A percentile compares a stretch with the other conserved stretches of the same genome.
Evolutionary conservation across 2,329 filamentous ascomycete genomes (phyloP).

Genomic region (Nemania sp.): DNA sequence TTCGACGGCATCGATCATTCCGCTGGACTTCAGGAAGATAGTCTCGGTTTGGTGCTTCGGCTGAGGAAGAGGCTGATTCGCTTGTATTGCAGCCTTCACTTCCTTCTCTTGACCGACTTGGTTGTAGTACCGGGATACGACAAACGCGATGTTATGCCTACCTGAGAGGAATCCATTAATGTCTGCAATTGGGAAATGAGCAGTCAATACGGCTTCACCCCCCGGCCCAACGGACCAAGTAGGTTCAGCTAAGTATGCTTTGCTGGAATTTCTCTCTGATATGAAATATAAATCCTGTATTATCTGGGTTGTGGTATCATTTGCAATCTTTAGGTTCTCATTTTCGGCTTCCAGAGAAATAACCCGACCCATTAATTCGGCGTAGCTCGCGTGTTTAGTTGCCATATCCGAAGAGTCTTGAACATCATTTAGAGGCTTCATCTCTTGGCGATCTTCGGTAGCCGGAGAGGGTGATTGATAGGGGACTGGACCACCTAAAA

Average conservation of each 20-base stretch:
- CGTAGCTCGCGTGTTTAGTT: not conserved
- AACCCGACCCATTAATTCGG: not conserved
- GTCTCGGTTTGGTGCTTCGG: not conserved
- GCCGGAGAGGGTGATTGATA: not conserved
- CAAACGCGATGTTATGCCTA: conserved; percentile 22
- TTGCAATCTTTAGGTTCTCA: not conserved
- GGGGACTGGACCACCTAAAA: not conserved
- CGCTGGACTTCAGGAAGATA: conserved; percentile 10
- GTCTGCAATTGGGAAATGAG: conserved; percentile 24
- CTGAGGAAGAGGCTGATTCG: not conserved
- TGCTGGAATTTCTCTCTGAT: not conserved
- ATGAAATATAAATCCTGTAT: not conserved
- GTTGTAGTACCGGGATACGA: not conserved
- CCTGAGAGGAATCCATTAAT: conserved; percentile 3
- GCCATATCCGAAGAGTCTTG: not conserved
- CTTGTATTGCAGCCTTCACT: not conserved
- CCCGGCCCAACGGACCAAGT: conserved; percentile 18
- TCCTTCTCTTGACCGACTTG: not conserved
- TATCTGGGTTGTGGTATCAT: not conserved
- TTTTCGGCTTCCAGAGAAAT: conserved; percentile 8
- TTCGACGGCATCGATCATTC: conserved; percentile 15
- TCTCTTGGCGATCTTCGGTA: not conserved
- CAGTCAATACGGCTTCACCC: not conserved
- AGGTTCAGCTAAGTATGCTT: conserved; percentile 22
- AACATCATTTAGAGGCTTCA: not conserved